phyloP scores from a whole-genome alignment of 495 filamentous ascomycete genomes.

The Penicillium paradoxum region DNA sequence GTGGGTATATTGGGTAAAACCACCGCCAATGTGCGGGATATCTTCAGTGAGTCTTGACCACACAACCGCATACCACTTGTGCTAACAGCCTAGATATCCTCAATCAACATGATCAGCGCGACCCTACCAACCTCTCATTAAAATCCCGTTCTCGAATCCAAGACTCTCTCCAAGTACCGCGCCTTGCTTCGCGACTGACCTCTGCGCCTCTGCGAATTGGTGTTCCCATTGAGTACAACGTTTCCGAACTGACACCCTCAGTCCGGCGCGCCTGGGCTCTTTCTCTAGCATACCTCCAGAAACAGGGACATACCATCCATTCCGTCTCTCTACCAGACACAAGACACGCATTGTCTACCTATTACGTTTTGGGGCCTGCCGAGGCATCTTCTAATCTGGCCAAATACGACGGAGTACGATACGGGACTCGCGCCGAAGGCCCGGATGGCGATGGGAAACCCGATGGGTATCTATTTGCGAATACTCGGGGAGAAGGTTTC shows the following conservation, averaged over 20 bases:
- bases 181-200: slow-evolving; percentile 26
- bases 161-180: slow-evolving; percentile 18
- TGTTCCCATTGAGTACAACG: slow-evolving; percentile 83
- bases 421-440: slow-evolving; percentile 54
- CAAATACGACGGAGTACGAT: slow-evolving; percentile 93
- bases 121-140: slow-evolving; percentile 68
- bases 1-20: slow-evolving; percentile 69
- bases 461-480: slow-evolving; percentile 63
- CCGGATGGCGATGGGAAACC: slow-evolving; percentile 25
- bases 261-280: slow-evolving; percentile 66
- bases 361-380: slow-evolving; percentile 91
- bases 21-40: slow-evolving; percentile 41
- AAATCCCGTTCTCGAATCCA: slow-evolving; percentile 46
- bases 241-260: slow-evolving; percentile 64
- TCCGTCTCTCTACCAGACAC: slow-evolving; percentile 82
- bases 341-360: slow-evolving; percentile 78
- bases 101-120: slow-evolving; percentile 60
- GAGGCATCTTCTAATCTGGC: slow-evolving; percentile 97
- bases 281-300: slow-evolving; percentile 52
- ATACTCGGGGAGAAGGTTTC: slow-evolving; percentile 66
- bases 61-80: no score
- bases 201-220: slow-evolving; percentile 55
- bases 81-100: slow-evolving; percentile 35
- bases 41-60: slow-evolving; percentile 49
- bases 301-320: slow-evolving; percentile 62